Evolutionary conservation across 441 rosid species (phyloP), one percentile per base, ranked within the genome.

Genomic region (Oxalis stricta): DNA sequence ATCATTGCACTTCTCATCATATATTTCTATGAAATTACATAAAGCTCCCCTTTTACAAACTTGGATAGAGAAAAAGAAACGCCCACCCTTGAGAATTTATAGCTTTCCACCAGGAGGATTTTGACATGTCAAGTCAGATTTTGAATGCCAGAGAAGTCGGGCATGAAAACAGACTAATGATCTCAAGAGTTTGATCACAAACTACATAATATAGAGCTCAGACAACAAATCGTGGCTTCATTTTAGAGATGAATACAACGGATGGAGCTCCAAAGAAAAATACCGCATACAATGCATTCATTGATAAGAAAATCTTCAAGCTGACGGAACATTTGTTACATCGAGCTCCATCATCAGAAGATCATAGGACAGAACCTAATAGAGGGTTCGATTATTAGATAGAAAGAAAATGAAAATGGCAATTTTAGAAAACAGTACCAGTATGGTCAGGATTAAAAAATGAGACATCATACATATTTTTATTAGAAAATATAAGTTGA

Each of bases 261-360:
- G 4, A 33, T 16, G 1, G 9, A 2, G 32, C n/a, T n/a, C n/a
- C n/a, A 33, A 53, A 50, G 46, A 56, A 45, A 28, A 73, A 35
- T 69, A 86, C 99, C 76, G 64, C 77, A 59, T 87, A 87, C 97
- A 92, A n/a, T 92, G 72, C 99, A 87, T 59, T 87, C 97, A 41
- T 91, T 91, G 52, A 92, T 92, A 42, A 92, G 94, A 71, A 92
- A 92, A 73, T 92, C 97, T 60, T 87, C 95, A 41, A 92, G 99
- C 48, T 92, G 92, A 58, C 97, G 92, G n/a, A 7, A 92, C 95
- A 76, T 92, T 92, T 38, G 73, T 50, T 50, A 91, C 79, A 56
- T 91, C 99, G 47, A 91, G 61, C 66, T 82, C 95, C 50, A 53
- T 79, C 97, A 87, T 87, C 42, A 92, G 78, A 46, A 69, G 69